Conservation (phyloP, 1,284 basidiomycete genomes). For the Melampsora americana region DNA sequence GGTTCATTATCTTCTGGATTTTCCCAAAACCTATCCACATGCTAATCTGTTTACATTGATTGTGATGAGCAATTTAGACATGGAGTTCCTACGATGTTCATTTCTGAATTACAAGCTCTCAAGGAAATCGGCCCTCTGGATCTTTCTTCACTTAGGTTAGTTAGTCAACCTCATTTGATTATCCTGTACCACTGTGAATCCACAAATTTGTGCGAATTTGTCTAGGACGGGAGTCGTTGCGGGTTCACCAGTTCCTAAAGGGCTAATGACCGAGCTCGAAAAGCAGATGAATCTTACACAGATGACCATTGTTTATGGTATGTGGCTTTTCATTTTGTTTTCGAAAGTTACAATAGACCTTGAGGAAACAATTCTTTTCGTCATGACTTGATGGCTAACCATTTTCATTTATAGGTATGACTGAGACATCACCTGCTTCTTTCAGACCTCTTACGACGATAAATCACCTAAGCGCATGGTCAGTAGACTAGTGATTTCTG, state of each 20-base stretch:
- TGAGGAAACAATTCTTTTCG: not conserved
- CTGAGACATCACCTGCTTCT: conserved; percentile 39
- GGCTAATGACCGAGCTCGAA: conserved; percentile 40
- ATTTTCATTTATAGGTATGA: conserved; percentile 26
- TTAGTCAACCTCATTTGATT: not conserved
- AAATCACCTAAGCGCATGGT: conserved; percentile 15
- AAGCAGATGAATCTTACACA: conserved; percentile 44
- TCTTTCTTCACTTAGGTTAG: conserved; percentile 30
- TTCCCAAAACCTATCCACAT: not conserved
- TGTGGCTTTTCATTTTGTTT: not conserved
- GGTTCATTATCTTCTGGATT: not conserved
- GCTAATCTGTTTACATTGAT: not conserved
- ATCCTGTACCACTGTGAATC: not conserved
- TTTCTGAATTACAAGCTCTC: conserved; percentile 48
- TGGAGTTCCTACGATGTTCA: conserved; percentile 53
- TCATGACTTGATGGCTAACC: not conserved
- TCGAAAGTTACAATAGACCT: not conserved
- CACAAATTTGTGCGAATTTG: not conserved
- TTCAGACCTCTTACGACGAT: conserved; percentile 18
- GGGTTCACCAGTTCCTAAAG: conserved; percentile 43
- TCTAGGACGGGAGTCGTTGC: conserved; percentile 45
- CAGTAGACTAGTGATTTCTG: not conserved
- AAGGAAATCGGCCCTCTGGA: conserved; percentile 37
- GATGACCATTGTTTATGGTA: conserved; percentile 46
- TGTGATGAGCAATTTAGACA: conserved; percentile 46